A percentile compares a stretch with the other conserved stretches of the same genome.
Evolutionary conservation across 129 eudicot species (phyloP).

Genomic region (Pulicaria dysenterica): DNA sequence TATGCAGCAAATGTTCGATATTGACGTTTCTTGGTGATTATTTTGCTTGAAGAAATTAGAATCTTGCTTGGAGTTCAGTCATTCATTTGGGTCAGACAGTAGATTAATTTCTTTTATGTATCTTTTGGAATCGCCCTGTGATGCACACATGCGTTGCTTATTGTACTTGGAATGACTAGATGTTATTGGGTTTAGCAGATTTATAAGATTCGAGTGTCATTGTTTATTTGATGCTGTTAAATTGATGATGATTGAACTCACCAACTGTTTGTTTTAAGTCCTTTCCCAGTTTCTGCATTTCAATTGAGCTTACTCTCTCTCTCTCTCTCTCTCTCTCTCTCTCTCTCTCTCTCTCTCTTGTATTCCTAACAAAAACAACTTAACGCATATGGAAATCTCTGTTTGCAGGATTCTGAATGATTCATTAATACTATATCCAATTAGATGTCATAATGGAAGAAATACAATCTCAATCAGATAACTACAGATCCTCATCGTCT

Average conservation of each 20-base stretch:
- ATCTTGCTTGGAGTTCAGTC: constrained; percentile 21
- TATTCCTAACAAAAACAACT: too few relatives aligned
- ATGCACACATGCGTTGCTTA: too few relatives aligned
- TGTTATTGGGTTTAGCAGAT: not conserved
- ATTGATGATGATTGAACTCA: not conserved
- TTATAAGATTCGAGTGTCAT: constrained; percentile 8
- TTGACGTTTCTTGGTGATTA: constrained; percentile 14
- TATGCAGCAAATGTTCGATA: constrained; percentile 1
- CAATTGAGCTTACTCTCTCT: not conserved
- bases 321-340: too few relatives aligned
- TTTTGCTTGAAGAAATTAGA: constrained; percentile 13
- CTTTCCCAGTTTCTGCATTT: not conserved
- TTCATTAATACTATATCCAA: not conserved
- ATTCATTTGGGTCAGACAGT: not conserved
- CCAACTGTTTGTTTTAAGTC: constrained; percentile 23
- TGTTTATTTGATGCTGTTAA: not conserved
- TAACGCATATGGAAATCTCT: not conserved
- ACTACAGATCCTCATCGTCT: constrained; percentile 91
- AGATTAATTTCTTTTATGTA: too few relatives aligned
- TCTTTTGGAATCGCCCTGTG: too few relatives aligned
- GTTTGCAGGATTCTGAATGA: constrained; percentile 16
- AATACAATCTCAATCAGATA: constrained; percentile 92
- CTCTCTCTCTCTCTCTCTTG: too few relatives aligned
- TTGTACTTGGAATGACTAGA: too few relatives aligned
- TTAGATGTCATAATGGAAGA: constrained; percentile 64